Conservation (phyloP, 2,329 filamentous ascomycete genomes). For the Allantophomopsis cytisporea region DNA sequence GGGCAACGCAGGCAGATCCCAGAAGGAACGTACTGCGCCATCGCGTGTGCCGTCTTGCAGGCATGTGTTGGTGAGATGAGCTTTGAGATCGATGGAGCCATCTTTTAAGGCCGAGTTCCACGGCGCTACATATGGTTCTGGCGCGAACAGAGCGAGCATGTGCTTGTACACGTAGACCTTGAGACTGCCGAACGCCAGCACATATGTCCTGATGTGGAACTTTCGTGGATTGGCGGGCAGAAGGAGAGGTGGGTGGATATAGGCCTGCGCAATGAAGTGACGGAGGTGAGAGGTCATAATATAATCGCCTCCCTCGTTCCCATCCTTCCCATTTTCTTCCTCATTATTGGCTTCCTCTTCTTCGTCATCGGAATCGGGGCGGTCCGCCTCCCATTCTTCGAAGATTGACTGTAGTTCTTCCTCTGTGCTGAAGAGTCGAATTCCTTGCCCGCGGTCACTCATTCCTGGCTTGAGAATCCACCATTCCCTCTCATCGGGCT, state of each 20-base stretch:
- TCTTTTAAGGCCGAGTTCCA: slow-evolving; percentile 24
- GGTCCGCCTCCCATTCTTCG: slow-evolving; percentile 72
- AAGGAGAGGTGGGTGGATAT: slow-evolving; percentile 80
- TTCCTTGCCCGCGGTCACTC: slow-evolving; percentile 92
- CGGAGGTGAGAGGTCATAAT: slow-evolving; percentile 84
- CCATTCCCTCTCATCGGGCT: slow-evolving; percentile 50
- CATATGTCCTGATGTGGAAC: slow-evolving; percentile 91
- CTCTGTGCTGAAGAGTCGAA: slow-evolving; percentile 76
- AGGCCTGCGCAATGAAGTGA: slow-evolving; percentile 92
- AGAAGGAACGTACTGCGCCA: slow-evolving; percentile 63
- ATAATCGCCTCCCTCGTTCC: slow-evolving; percentile 27
- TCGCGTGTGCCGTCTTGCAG: slow-evolving; percentile 52
- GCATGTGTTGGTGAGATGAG: slow-evolving; percentile 92
- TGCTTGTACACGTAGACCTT: slow-evolving; percentile 74
- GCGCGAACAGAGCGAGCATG: slow-evolving; percentile 91
- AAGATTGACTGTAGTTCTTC: slow-evolving; percentile 78
- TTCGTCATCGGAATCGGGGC: slow-evolving; percentile 52
- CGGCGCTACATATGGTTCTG: slow-evolving; percentile 56
- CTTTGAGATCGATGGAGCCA: slow-evolving; percentile 38
- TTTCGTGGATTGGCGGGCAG: slow-evolving; percentile 56
- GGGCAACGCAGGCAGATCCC: slow-evolving; percentile 36
- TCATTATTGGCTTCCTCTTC: slow-evolving; percentile 29
- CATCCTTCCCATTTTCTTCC: slow-evolving; percentile 17
- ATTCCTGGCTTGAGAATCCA: slow-evolving; percentile 98
- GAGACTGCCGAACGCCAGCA: slow-evolving; percentile 66